Base-by-base conservation (phyloP, 495 filamentous ascomycete genomes). In the Rhypophila decipiens region DNA sequence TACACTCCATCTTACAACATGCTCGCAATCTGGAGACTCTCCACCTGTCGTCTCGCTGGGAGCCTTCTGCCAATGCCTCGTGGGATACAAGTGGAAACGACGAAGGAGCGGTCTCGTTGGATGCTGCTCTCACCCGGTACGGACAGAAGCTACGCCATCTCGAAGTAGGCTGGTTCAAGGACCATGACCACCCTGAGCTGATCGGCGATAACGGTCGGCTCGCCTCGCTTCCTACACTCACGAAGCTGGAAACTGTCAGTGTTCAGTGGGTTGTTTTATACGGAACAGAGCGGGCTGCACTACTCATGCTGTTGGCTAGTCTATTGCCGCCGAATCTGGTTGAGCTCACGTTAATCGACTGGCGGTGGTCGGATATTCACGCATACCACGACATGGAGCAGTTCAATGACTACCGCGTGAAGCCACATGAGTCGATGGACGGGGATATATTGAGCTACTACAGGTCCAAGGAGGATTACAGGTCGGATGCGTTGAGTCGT, bases 311-410 rank as follows among this genome's bases (percentile, higher is more conserved):
- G 7, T 47, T 66, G 2, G 41, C 47, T 10, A 56, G 56, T 1
- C 42, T 66, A 8, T 54, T 66, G 7, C 63, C 63, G 36, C 55
- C 58, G 4, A 60, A 57, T 29, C 54, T 66, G 13, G 53, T 62
- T 19, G 58, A 62, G 44, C 46, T 66, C 5, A 52, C 56, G 1
- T 52, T 66, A 17, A 60, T 64, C 29, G 63, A 66, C 45, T 66
- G 53, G 56, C 64, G 63, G 63, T 66, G 60, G 60, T 29, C 31
- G 35, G 54, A 53, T 46, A 36, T 44, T 5, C 20, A 45, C 7
- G 41, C 39, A 22, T 51, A 44, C 44, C 39, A 52, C 13, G 29
- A 19, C 0, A 51, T 64, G 41, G 46, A 51, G 0, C n/a, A n/a
- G n/a, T n/a, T n/a, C n/a, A n/a, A n/a, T n/a, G n/a, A n/a, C n/a